Evolutionary conservation across 768 basidiomycete species (phyloP).

Genomic region (Hygrocybe punicea): DNA sequence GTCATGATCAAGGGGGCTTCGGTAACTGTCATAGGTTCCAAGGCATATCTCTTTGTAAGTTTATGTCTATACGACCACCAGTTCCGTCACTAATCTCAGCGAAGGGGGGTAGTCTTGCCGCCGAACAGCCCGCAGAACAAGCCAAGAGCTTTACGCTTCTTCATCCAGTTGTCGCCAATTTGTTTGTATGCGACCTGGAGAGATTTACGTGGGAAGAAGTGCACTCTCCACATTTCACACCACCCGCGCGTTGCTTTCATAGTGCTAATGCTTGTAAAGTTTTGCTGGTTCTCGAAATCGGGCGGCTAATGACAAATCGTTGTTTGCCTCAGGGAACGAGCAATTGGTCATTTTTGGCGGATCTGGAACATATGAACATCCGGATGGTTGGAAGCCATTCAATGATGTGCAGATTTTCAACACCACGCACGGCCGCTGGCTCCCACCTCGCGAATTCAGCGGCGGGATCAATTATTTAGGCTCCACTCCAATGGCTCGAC

Average conservation of each 20-base stretch:
- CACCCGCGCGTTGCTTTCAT: slow-evolving; percentile 15
- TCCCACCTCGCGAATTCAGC: background rate
- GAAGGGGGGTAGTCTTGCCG: background rate
- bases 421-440: background rate
- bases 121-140: too few species aligned
- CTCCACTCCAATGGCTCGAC: background rate
- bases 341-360: slow-evolving; percentile 18
- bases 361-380: slow-evolving; percentile 1
- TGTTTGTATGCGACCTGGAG: slow-evolving; percentile 17
- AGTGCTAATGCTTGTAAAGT: slow-evolving; percentile 17
- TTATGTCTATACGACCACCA: background rate
- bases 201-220: slow-evolving; percentile 16
- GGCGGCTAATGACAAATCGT: background rate
- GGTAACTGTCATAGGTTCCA: slow-evolving; percentile 12
- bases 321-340: slow-evolving; percentile 15
- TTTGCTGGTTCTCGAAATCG: background rate
- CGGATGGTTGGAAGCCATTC: too few species aligned
- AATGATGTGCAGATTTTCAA: slow-evolving; percentile 3
- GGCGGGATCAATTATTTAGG: background rate
- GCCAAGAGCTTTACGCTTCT: too few species aligned
- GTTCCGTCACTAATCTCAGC: background rate
- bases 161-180: slow-evolving; percentile 2
- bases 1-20: slow-evolving; percentile 13
- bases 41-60: slow-evolving; percentile 18
- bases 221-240: background rate